Evolutionary conservation across 208 protist genomes (phyloP).

Genomic region (Acanthamoeba culbertsoni): DNA sequence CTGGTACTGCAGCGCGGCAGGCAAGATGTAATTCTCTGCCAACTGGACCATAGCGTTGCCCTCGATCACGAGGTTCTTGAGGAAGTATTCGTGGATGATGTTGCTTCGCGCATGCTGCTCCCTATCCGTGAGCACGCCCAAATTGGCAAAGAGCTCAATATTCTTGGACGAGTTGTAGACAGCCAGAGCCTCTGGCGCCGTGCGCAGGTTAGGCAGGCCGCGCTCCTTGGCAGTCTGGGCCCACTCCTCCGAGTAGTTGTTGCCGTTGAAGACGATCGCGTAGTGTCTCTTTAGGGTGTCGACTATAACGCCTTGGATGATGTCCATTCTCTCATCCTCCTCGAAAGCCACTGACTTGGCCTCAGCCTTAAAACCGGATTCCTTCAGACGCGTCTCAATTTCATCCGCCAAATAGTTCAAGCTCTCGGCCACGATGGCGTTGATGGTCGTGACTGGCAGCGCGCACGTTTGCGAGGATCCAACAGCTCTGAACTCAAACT

Average conservation of each 20-base stretch:
- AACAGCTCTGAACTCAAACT: constrained; percentile 90
- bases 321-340: not conserved
- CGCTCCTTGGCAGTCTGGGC: constrained; percentile 73
- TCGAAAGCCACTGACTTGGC: not conserved
- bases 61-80: constrained; percentile 79
- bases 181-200: constrained; percentile 74
- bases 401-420: constrained; percentile 73
- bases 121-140: constrained; percentile 65
- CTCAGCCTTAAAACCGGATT: not conserved
- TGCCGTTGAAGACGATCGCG: constrained; percentile 82
- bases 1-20: constrained; percentile 65
- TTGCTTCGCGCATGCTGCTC: constrained; percentile 74
- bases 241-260: constrained; percentile 83
- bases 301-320: constrained; percentile 69
- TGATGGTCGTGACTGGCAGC: constrained; percentile 82
- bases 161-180: constrained; percentile 77
- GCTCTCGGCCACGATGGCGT: constrained; percentile 84
- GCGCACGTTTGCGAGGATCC: constrained; percentile 84
- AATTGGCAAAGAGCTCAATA: constrained; percentile 71
- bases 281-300: constrained; percentile 73
- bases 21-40: constrained; percentile 69
- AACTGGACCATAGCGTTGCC: constrained; percentile 79
- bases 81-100: constrained; percentile 76
- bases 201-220: constrained; percentile 74
- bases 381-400: constrained; percentile 70